These are phyloP conservation scores for Tolypocladium ophioglossoides DNA, from an alignment of 2,329 filamentous ascomycete species.

Conservation along the genomic window DNA sequence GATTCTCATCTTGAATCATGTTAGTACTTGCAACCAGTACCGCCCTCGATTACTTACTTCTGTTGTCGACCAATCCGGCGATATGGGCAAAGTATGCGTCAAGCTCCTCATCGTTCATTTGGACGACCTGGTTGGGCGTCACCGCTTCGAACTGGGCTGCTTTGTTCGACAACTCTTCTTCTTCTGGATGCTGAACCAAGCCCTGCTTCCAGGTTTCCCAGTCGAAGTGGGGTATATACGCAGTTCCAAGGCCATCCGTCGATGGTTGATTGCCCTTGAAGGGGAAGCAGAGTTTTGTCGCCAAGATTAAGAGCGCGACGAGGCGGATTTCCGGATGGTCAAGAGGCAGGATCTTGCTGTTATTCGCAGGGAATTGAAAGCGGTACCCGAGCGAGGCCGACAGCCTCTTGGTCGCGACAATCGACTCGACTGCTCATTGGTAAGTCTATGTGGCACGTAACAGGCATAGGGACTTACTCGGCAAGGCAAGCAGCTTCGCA, in stretches of 20 bases:
- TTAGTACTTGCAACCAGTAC: background rate
- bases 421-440: conserved; percentile 41
- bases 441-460: conserved; percentile 13
- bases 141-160: conserved; percentile 36
- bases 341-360: conserved; percentile 33
- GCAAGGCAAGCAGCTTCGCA: conserved; percentile 62
- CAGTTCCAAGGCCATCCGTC: conserved; percentile 1
- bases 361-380: conserved; percentile 37
- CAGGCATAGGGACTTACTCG: conserved; percentile 38
- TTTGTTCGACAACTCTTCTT: conserved; percentile 3
- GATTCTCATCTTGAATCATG: conserved; percentile 12
- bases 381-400: conserved; percentile 37
- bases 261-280: conserved; percentile 48
- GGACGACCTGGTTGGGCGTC: conserved; percentile 50
- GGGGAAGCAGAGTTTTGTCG: conserved; percentile 71
- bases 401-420: conserved; percentile 33
- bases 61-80: conserved; percentile 19
- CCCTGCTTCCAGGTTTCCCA: conserved; percentile 60
- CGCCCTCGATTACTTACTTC: conserved; percentile 15
- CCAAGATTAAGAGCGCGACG: conserved; percentile 59
- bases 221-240: conserved; percentile 34
- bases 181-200: conserved; percentile 22
- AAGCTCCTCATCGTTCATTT: conserved; percentile 49
- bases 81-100: conserved; percentile 51
- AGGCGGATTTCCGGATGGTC: conserved; percentile 68